Percentiles rank a stretch among this genome's conserved stretches.
These are phyloP conservation scores for Hortiboletus flavorubellus DNA, from an alignment of 768 basidiomycete species.

Conservation along the genomic window DNA sequence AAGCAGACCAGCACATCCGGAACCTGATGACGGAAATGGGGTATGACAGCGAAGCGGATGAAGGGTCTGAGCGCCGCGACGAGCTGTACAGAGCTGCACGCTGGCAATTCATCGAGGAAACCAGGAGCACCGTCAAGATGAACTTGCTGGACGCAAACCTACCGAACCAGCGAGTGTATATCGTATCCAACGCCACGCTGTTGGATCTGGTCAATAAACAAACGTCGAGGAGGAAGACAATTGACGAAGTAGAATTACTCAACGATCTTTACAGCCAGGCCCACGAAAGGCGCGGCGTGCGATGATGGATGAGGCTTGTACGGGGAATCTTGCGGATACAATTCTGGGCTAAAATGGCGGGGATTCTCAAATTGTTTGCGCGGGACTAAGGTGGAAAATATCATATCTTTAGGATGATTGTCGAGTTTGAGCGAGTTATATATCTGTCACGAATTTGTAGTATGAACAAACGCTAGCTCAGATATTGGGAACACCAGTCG, in stretches of 20 bases:
- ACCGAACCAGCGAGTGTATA: conserved; percentile 21
- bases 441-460: too few species aligned
- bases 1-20: background rate
- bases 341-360: too few species aligned
- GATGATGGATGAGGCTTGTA: too few species aligned
- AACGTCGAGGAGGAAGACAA: conserved; percentile 1
- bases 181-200: conserved; percentile 18
- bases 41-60: background rate
- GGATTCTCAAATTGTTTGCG: background rate
- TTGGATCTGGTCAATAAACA: conserved; percentile 5
- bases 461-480: too few species aligned
- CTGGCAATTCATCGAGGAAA: conserved; percentile 19
- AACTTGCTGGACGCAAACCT: conserved; percentile 16
- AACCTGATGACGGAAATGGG: background rate
- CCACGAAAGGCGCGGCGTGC: background rate
- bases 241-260: conserved; percentile 16
- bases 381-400: background rate
- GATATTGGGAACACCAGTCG: too few species aligned
- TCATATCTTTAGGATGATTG: background rate
- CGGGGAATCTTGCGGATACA: background rate
- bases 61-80: background rate
- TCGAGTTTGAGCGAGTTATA: background rate
- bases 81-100: conserved; percentile 13
- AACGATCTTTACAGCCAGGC: conserved; percentile 11
- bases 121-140: conserved; percentile 10